These are phyloP conservation scores for Agrocybe chaxingu DNA, from an alignment of 768 basidiomycete species.

Conservation along the genomic window DNA sequence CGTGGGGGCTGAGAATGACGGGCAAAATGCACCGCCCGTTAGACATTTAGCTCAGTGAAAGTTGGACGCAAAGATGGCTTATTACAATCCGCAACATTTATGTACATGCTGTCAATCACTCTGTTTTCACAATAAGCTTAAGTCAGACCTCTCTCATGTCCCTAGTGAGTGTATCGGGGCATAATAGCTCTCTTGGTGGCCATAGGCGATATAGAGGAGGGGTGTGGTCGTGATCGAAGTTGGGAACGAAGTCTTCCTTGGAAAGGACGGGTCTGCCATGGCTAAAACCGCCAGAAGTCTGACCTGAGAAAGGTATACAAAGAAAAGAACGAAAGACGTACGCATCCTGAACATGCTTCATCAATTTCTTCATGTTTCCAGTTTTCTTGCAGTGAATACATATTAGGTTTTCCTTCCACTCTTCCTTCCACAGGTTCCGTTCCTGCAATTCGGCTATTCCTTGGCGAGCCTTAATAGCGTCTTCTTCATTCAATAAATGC, in stretches of 20 bases:
- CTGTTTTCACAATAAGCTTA: too few species aligned
- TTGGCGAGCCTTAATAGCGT: not conserved
- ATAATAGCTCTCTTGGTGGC: not conserved
- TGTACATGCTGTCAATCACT: too few species aligned
- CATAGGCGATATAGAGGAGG: not conserved
- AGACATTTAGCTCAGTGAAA: too few species aligned
- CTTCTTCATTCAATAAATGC: constrained; percentile 1
- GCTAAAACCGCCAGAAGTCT: not conserved
- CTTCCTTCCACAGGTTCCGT: not conserved
- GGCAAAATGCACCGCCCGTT: too few species aligned
- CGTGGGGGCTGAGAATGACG: too few species aligned
- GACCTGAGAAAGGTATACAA: not conserved
- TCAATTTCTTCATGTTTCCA: not conserved
- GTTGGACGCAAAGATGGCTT: too few species aligned
- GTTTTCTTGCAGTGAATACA: constrained; percentile 5
- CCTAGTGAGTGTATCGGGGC: not conserved
- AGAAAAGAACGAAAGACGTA: not conserved
- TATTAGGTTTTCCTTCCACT: not conserved
- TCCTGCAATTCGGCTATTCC: constrained; percentile 4
- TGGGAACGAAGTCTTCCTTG: not conserved
- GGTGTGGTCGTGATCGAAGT: not conserved
- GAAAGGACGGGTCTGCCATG: not conserved
- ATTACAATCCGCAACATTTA: too few species aligned
- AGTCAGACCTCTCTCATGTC: not conserved
- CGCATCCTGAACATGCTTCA: constrained; percentile 3